Evolutionary conservation across 441 rosid species (phyloP), one percentile per base, ranked within the genome.

Genomic region (Macaranga tanarius): DNA sequence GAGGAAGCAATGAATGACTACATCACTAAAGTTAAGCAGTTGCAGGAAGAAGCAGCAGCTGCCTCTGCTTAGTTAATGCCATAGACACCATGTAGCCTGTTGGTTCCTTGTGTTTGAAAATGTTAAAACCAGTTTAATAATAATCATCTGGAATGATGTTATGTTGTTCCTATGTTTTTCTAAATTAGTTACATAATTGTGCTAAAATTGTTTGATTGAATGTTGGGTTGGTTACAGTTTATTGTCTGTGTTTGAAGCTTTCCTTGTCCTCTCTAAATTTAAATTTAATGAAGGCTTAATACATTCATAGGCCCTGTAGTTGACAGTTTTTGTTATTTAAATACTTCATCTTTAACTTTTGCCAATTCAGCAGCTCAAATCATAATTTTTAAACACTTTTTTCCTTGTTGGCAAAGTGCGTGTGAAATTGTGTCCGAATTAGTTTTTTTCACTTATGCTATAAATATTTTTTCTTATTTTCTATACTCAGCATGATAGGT

Each of bases 1-100:
- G 97, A 95, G 1, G 94, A 88, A 73, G 97, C 99, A 28, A 94
- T 90, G 95, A 73, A 62, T 65, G 95, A 92, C 67, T 92, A 94
- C 67, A 88, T 94, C 76, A 89, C 90, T 48, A 94, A 94, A 87
- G 97, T 88, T 42, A 90, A 94, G 75, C 96, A 92, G 86, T 77
- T 94, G 86, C 77, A 25, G 73, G 83, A 80, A 62, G 77, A 76
- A 70, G 79, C 80, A 25, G 74, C 76, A 19, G 74, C 72, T n/a
- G 70, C 80, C 66, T 12, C 45, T 45, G 67, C 80, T 12, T 71
- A 63, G 64, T n/a, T 15, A 17, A 22, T 34, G 10, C 3, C 17
- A n/a, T 44, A 1, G 20, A 25, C 7, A 47, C 61, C 20, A 9
- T 22, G 44, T 12, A 19, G 16, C 26, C 26, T 51, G 9, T 40